phyloP scores from a whole-genome alignment of 139 green algal genomes.

The Astrephomene gubernaculifera region DNA sequence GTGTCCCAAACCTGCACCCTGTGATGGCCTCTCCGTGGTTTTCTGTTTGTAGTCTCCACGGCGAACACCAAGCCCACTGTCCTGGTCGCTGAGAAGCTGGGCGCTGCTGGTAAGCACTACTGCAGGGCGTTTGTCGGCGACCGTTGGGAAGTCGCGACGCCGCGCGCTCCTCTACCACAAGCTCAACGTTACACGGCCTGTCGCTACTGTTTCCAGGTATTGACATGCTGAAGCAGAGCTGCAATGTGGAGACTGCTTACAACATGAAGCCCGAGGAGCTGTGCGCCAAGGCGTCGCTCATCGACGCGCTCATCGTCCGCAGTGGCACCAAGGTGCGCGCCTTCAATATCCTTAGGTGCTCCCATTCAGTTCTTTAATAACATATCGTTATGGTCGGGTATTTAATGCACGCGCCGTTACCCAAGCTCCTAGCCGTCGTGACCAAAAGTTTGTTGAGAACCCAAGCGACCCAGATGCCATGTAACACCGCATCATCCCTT shows the following conservation, averaged over 20 bases:
- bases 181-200: neutral
- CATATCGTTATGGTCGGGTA: too few relatives aligned
- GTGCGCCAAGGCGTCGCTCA: constrained; percentile 72
- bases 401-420: too few relatives aligned
- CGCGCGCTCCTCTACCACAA: too few relatives aligned
- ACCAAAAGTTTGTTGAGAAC: too few relatives aligned
- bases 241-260: constrained; percentile 75
- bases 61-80: constrained; percentile 72
- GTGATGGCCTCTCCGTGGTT: too few relatives aligned
- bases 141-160: neutral
- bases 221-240: constrained; percentile 81
- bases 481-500: too few relatives aligned
- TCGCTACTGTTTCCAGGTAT: constrained; percentile 64
- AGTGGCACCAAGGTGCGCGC: constrained; percentile 85
- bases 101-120: constrained; percentile 66
- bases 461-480: too few relatives aligned
- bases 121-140: neutral
- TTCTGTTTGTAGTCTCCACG: neutral
- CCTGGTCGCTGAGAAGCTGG: constrained; percentile 95
- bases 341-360: neutral
- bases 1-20: too few relatives aligned
- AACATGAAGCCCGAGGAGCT: constrained; percentile 86
- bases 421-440: too few relatives aligned
- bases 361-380: neutral
- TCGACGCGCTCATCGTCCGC: constrained; percentile 94